Percentiles rank a stretch among this genome's conserved stretches.
Evolutionary conservation across 768 basidiomycete species (phyloP).

Genomic region (Nidularia pulvinata): DNA sequence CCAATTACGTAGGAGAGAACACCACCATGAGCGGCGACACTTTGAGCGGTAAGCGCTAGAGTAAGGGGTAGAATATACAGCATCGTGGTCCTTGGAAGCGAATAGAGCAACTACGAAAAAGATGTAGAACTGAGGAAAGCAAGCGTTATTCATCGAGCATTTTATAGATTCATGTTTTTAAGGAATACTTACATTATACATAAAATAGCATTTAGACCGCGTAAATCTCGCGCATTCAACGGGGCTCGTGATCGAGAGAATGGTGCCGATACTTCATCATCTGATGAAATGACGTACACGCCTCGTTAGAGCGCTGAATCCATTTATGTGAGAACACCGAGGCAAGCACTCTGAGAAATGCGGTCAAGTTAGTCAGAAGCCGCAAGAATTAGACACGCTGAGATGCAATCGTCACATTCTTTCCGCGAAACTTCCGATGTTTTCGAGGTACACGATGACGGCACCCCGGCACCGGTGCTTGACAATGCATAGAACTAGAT

Average conservation of each 20-base stretch:
- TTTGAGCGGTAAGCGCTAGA: conserved; percentile 21
- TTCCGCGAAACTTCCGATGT: not conserved
- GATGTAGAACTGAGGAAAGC: not conserved
- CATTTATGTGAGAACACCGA: too few relatives aligned
- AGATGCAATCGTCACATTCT: not conserved
- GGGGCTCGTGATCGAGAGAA: not conserved
- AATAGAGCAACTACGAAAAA: not conserved
- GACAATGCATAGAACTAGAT: too few relatives aligned
- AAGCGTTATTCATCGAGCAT: not conserved
- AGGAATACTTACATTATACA: not conserved
- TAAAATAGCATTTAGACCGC: not conserved
- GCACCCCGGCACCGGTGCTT: too few relatives aligned
- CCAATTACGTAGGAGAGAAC: conserved; percentile 37
- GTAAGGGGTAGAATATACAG: conserved; percentile 17
- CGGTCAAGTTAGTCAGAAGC: too few relatives aligned
- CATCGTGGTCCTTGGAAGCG: too few relatives aligned
- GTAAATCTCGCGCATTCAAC: not conserved
- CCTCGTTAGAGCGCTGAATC: not conserved
- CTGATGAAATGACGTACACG: not conserved
- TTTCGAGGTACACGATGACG: not conserved
- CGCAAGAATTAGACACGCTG: too few relatives aligned
- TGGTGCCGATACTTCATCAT: not conserved
- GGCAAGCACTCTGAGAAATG: too few relatives aligned
- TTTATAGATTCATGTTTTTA: not conserved
- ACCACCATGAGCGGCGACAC: conserved; percentile 39